Evolutionary conservation across 2,329 filamentous ascomycete genomes (phyloP).

Genomic region (Parastagonospora nodorum): DNA sequence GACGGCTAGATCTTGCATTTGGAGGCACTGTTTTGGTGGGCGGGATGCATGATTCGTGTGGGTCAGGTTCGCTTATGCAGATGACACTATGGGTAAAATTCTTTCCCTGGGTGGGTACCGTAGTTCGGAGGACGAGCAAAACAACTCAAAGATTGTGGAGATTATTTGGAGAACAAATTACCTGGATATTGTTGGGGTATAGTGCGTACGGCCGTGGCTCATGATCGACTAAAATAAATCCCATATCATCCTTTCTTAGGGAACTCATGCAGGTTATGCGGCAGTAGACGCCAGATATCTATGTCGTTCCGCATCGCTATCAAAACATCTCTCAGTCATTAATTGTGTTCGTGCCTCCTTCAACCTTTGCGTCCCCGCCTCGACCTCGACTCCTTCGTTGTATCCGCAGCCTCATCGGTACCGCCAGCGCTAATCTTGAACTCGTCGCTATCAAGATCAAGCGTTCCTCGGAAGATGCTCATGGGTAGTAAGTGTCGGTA

Average conservation of each 20-base stretch:
- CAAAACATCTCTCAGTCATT: not conserved
- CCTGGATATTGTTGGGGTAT: not conserved
- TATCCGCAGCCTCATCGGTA: slow-evolving; percentile 1
- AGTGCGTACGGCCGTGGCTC: not conserved
- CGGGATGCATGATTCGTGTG: slow-evolving; percentile 1
- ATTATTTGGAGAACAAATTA: not conserved
- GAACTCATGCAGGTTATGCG: too few relatives aligned
- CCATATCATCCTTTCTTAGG: not conserved
- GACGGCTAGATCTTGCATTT: not conserved
- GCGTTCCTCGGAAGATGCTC: slow-evolving; percentile 50
- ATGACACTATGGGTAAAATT: not conserved
- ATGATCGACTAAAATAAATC: not conserved
- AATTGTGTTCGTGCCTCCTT: not conserved
- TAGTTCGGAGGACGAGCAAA: not conserved
- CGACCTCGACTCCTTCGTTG: slow-evolving; percentile 16
- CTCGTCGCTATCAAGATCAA: slow-evolving; percentile 49
- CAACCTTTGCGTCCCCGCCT: slow-evolving; percentile 19
- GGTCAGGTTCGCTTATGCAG: slow-evolving; percentile 13
- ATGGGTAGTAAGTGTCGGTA: slow-evolving; percentile 51
- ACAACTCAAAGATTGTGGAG: too few relatives aligned
- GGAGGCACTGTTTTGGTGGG: not conserved
- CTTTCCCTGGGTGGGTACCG: not conserved
- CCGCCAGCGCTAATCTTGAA: slow-evolving; percentile 34
- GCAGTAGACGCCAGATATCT: too few relatives aligned
- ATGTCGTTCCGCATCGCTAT: not conserved